Evolutionary conservation across 768 basidiomycete species (phyloP), one percentile per base, ranked within the genome.

Genomic region (Calocybe cyanea): DNA sequence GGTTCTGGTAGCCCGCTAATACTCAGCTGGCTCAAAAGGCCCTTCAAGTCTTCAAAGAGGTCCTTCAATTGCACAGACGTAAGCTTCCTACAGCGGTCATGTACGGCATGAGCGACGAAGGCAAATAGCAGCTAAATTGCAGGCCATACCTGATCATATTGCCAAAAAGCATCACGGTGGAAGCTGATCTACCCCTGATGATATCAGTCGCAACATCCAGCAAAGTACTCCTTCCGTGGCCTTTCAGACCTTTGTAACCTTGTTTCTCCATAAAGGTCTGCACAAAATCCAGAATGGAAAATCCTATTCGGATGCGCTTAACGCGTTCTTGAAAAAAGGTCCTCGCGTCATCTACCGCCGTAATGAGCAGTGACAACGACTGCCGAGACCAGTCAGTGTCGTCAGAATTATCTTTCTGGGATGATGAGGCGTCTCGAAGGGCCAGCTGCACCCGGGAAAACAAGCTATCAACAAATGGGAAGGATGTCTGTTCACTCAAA

Each of bases 91-190:
- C 2, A 43, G 17, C 23, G 7, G 17, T 15, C 32, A 15, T 38
- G 38, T 11, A 21, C 2, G 40, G 37, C 37, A 46, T n/a, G n/a
- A n/a, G n/a, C n/a, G n/a, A 46, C 14, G 34, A 24, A n/a, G 13
- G n/a, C 28, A 24, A 42, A 24, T 30, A 14, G 30, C 38, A 37
- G 25, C 8, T 9, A 3, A 30, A 42, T 31, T 42, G 59, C 18
- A 11, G 11, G 25, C 41, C 73, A 39, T 50, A 85, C 81, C 65
- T 76, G 38, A 77, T 60, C 39, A 75, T 68, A n/a, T 62, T 61
- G 7, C 68, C 72, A 7, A 83, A 58, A 49, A 69, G 62, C 43
- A 69, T 77, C 19, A 72, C 59, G 36, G 76, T 71, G 31, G 62
- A 71, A 2, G 56, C 62, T 10, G 76, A 52, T 4, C 67, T 67